A percentile compares a stretch with the other conserved stretches of the same genome.
phyloP scores from a whole-genome alignment of 257 asterid species.

The Solanum clarkiae region DNA sequence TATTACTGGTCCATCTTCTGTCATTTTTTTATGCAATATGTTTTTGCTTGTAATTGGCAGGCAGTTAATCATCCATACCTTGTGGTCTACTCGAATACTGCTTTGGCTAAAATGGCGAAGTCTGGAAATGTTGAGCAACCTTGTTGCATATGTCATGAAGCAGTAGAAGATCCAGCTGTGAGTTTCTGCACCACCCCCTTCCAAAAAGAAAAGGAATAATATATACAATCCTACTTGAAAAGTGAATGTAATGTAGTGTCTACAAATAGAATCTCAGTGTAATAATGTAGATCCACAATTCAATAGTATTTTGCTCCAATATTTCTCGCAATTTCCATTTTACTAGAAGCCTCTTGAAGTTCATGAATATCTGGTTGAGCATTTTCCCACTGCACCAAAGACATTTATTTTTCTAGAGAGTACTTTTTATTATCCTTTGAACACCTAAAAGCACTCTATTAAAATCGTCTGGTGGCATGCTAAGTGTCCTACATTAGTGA shows the following conservation, averaged over 20 bases:
- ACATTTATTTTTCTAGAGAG: background rate
- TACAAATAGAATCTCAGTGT: too few species aligned
- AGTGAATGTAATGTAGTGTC: too few species aligned
- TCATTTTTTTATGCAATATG: background rate
- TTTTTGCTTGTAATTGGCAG: conserved; percentile 7
- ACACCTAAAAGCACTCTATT: background rate
- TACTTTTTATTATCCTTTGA: background rate
- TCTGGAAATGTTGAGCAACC: conserved; percentile 23
- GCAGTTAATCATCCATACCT: conserved; percentile 98
- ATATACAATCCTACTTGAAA: too few species aligned
- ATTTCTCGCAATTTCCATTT: background rate
- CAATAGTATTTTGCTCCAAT: too few species aligned
- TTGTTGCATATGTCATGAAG: conserved; percentile 59
- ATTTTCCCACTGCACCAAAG: background rate
- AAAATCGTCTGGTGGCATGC: background rate
- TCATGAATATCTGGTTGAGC: background rate
- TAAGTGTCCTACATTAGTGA: background rate
- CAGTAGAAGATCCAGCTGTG: conserved; percentile 66
- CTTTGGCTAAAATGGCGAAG: conserved; percentile 42
- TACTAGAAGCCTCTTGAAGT: background rate
- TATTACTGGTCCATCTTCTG: background rate
- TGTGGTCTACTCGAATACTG: conserved; percentile 58
- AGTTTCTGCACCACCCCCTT: background rate
- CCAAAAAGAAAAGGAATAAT: background rate
- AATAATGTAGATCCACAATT: too few species aligned